Percentiles rank a stretch among this genome's conserved stretches.
These are phyloP conservation scores for Antarctomyces pellizariae DNA, from an alignment of 495 filamentous ascomycete genomes.

Conservation along the genomic window DNA sequence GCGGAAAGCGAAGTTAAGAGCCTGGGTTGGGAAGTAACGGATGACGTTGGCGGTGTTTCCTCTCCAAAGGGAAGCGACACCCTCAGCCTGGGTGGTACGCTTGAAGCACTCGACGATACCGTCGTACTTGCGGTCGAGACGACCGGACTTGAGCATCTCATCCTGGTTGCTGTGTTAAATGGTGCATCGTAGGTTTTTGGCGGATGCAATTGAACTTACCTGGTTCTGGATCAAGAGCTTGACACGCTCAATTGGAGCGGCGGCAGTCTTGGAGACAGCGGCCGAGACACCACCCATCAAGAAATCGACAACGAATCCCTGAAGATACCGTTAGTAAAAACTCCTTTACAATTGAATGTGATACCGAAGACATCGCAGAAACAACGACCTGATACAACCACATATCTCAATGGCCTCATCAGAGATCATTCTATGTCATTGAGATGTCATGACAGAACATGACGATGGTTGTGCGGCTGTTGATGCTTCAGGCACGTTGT, in stretches of 20 bases:
- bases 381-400: no score
- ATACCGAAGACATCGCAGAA: no score
- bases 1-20: conserved; percentile 99
- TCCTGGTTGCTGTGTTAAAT: conserved; percentile 31
- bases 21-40: conserved; percentile 99
- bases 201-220: conserved; percentile 34
- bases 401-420: no score
- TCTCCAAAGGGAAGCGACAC: conserved; percentile 76
- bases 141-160: conserved; percentile 98
- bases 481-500: no score
- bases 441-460: no score
- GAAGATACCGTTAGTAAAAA: conserved; percentile 8
- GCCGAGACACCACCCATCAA: conserved; percentile 98
- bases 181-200: no score
- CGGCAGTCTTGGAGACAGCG: conserved; percentile 98
- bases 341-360: conserved; percentile 5
- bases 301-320: conserved; percentile 21
- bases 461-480: no score
- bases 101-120: conserved; percentile 90
- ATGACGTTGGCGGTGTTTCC: conserved; percentile 99
- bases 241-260: conserved; percentile 99
- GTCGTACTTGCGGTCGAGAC: conserved; percentile 90
- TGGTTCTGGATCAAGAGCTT: conserved; percentile 99
- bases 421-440: no score
- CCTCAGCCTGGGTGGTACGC: conserved; percentile 66